Conservation (phyloP, 75 land plant species). For the Pinus albicaulis region DNA sequence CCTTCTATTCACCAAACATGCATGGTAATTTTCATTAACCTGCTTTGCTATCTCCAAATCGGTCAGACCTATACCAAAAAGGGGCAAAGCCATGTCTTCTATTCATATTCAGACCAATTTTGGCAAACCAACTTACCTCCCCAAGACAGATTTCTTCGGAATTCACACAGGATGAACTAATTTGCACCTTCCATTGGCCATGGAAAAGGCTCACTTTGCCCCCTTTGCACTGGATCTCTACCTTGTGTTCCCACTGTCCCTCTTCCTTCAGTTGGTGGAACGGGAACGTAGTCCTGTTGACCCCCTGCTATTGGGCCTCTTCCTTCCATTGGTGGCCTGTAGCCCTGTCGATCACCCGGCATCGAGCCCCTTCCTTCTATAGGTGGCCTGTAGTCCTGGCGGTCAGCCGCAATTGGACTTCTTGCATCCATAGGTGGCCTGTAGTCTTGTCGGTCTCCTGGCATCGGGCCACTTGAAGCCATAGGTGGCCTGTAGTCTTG, state of each 20-base stretch:
- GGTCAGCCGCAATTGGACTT: neutral
- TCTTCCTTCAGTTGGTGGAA: neutral
- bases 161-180: neutral
- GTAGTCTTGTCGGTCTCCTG: neutral
- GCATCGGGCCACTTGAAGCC: neutral
- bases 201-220: slow-evolving; percentile 4
- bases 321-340: slow-evolving; percentile 1
- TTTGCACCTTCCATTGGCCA: slow-evolving; percentile 8
- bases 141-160: neutral
- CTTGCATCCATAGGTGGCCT: neutral
- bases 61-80: neutral
- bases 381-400: slow-evolving; percentile 2
- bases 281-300: neutral
- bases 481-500: neutral
- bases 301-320: neutral
- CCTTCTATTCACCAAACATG: neutral
- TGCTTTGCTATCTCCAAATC: neutral
- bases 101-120: neutral
- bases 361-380: neutral
- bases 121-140: neutral
- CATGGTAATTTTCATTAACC: neutral
- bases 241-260: neutral
- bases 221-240: neutral
- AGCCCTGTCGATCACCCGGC: neutral
- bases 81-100: neutral